Evolutionary conservation across 1,139 yeast genomes (phyloP), one percentile per base, ranked within the genome.

Genomic region (Taiozyma sp.): DNA sequence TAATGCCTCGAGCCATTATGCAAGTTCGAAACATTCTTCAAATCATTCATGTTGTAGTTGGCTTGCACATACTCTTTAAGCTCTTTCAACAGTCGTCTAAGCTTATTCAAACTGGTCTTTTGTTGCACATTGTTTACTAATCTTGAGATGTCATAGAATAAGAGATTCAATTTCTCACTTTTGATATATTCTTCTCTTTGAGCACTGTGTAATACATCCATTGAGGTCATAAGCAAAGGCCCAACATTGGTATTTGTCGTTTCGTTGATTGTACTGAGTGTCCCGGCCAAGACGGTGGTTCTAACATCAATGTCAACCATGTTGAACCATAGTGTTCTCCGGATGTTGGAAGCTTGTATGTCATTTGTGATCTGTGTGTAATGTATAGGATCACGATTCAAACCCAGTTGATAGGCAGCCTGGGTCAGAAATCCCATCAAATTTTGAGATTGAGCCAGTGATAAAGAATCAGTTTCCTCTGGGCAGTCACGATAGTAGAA

Each of bases 311-410:
- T 47, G 1, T 43, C 44, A 2, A 51, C 52, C 5, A 58, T 48
- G 14, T 45, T 41, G 36, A 49, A 53, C 62, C 62, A 58, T 13
- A 58, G 4, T 2, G 53, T 43, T 43, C 62, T 51, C 48, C 61
- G 49, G 14, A 58, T 22, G 36, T 58, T 57, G 1, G 52, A 44
- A 27, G 48, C 52, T 13, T n/a, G 28, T 10, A 45, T 9, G 46
- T 53, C 44, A 16, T 51, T 46, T 3, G 46, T 42, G 8, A 46
- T 47, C 23, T 57, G 62, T 3, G 50, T 10, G n/a, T 49, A 57
- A 24, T 50, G 36, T 63, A 67, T 13, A 1, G 61, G 60, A 38
- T 59, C 62, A 48, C 61, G 54, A 46, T 59, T 48, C 14, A 59
- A 44, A 2, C 62, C 62, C 57, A 59, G 54, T 13, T 52, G 51